A percentile compares a stretch with the other conserved stretches of the same genome.
Evolutionary conservation across 331 rosid genomes (phyloP).

Genomic region (Rosa hybrid): DNA sequence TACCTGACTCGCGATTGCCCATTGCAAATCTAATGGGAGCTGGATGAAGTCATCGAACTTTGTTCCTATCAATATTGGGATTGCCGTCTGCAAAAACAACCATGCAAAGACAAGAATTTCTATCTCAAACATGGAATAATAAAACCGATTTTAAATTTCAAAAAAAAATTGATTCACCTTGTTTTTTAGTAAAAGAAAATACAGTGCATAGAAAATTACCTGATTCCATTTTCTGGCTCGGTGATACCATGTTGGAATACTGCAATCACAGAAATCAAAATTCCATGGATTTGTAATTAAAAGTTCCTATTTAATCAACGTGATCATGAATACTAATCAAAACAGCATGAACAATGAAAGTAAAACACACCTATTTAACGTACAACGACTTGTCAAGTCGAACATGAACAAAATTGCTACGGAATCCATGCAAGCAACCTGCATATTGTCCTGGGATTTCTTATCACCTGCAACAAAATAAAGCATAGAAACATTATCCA

Average conservation of each 20-base stretch:
- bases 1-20: constrained; percentile 96
- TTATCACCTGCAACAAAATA: constrained; percentile 48
- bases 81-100: constrained; percentile 62
- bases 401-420: constrained; percentile 93
- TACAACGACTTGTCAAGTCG: constrained; percentile 93
- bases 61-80: constrained; percentile 88
- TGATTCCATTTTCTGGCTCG: constrained; percentile 87
- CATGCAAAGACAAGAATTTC: background rate
- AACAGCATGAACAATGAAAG: background rate
- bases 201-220: constrained; percentile 37
- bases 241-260: constrained; percentile 70
- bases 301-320: background rate
- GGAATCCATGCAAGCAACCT: constrained; percentile 79
- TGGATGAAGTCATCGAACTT: constrained; percentile 97
- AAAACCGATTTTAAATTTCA: background rate
- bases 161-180: background rate
- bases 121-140: background rate
- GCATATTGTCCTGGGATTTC: constrained; percentile 57
- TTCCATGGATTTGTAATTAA: background rate
- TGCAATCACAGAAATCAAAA: constrained; percentile 35
- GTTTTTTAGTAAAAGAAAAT: background rate
- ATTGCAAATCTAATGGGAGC: constrained; percentile 92
- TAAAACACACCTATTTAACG: constrained; percentile 62
- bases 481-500: background rate
- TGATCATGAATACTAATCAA: background rate